These are phyloP conservation scores for Sinapis alba DNA, from an alignment of 441 rosid genomes.

Conservation along the genomic window DNA sequence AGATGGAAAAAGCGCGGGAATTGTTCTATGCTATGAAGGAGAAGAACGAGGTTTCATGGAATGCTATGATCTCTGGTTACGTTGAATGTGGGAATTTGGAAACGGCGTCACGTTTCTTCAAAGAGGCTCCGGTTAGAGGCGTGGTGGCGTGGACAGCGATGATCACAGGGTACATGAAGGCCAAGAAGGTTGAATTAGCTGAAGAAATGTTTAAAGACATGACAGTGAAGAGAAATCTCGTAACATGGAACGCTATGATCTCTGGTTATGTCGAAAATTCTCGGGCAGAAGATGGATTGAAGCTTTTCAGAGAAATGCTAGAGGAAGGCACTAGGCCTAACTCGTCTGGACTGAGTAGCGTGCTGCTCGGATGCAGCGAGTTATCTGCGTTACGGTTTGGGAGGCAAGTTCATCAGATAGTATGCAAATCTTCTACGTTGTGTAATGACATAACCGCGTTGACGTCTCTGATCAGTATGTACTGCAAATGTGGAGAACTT, in stretches of 20 bases:
- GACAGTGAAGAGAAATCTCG: background rate
- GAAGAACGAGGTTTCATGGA: conserved; percentile 43
- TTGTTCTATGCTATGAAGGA: conserved; percentile 47
- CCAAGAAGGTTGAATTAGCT: background rate
- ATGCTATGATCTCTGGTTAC: background rate
- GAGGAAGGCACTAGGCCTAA: conserved; percentile 9
- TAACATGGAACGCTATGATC: conserved; percentile 1
- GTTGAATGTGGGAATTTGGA: background rate
- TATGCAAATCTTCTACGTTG: background rate
- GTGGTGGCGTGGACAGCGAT: conserved; percentile 10
- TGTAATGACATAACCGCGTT: background rate
- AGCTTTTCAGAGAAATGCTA: background rate
- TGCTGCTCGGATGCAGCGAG: conserved; percentile 5
- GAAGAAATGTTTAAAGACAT: background rate
- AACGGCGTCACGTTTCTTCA: background rate
- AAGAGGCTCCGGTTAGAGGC: background rate
- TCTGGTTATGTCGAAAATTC: background rate
- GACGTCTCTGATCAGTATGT: background rate
- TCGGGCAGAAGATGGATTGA: background rate
- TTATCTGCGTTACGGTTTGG: background rate
- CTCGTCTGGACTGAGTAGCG: conserved; percentile 6
- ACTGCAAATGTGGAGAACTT: background rate
- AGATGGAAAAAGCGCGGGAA: conserved; percentile 56
- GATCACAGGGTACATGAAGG: conserved; percentile 9
- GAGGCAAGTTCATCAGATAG: background rate